phyloP scores from a whole-genome alignment of 306 rosid genomes.

The Cicer yamashitae region DNA sequence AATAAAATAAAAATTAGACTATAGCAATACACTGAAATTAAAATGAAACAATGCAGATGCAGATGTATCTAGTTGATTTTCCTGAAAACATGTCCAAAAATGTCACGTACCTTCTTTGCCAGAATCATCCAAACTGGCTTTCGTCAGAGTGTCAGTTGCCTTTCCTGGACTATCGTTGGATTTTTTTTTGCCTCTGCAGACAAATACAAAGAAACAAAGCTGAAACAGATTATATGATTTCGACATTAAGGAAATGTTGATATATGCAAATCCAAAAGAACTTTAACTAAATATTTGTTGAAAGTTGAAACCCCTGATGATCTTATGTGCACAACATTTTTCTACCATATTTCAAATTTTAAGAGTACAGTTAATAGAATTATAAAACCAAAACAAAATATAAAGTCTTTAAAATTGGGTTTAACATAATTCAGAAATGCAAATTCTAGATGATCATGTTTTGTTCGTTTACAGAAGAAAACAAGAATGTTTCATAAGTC shows the following conservation, averaged over 20 bases:
- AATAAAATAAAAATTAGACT: neutral
- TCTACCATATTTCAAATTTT: slow-evolving; percentile 12
- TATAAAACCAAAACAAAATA: neutral
- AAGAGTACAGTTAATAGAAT: neutral
- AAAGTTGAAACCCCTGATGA: slow-evolving; percentile 15
- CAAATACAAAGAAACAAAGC: slow-evolving; percentile 34
- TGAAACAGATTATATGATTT: slow-evolving; percentile 7
- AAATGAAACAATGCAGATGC: slow-evolving; percentile 11
- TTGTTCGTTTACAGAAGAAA: neutral
- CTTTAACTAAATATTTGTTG: neutral
- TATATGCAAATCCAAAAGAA: neutral
- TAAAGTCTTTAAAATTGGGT: slow-evolving; percentile 1
- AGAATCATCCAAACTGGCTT: slow-evolving; percentile 54
- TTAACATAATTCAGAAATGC: neutral
- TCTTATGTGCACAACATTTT: neutral
- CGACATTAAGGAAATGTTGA: slow-evolving; percentile 1
- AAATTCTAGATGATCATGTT: slow-evolving; percentile 6
- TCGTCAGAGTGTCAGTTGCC: slow-evolving; percentile 58
- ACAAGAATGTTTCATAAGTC: neutral
- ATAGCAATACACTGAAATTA: neutral
- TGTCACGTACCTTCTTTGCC: slow-evolving; percentile 52
- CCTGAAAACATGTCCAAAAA: slow-evolving; percentile 29
- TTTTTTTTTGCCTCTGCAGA: slow-evolving; percentile 61
- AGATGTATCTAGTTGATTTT: slow-evolving; percentile 7
- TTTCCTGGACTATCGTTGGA: slow-evolving; percentile 49